These are phyloP conservation scores for Stropharia rugosoannulata DNA, from an alignment of 768 basidiomycete genomes.

Conservation along the genomic window DNA sequence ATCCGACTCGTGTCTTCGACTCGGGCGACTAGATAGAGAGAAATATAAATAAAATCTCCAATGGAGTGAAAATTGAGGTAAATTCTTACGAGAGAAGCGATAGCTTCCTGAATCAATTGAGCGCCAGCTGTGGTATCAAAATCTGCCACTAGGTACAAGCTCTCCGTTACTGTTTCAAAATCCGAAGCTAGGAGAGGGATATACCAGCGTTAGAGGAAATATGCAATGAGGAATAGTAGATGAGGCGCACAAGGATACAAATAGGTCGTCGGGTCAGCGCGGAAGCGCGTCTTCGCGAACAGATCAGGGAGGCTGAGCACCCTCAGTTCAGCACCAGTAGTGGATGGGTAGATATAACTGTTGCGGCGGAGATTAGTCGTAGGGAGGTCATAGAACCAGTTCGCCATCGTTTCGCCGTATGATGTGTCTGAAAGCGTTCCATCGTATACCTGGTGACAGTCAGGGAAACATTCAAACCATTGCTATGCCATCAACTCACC, in stretches of 20 bases:
- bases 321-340: slow-evolving; percentile 43
- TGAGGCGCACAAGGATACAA: slow-evolving; percentile 58
- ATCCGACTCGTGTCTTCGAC: slow-evolving; percentile 60
- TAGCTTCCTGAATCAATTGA: slow-evolving; percentile 59
- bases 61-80: not conserved
- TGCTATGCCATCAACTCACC: slow-evolving; percentile 34
- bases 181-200: slow-evolving; percentile 20
- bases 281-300: slow-evolving; percentile 45
- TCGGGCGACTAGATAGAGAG: slow-evolving; percentile 35
- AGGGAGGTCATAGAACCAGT: slow-evolving; percentile 91
- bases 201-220: not conserved
- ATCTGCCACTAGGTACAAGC: slow-evolving; percentile 72
- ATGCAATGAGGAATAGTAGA: not conserved
- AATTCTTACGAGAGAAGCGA: slow-evolving; percentile 59
- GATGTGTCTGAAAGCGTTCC: slow-evolving; percentile 56
- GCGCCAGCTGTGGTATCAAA: slow-evolving; percentile 64
- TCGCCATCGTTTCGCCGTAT: slow-evolving; percentile 46
- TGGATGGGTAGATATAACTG: slow-evolving; percentile 62
- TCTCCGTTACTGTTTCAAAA: slow-evolving; percentile 38
- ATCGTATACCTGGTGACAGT: slow-evolving; percentile 47
- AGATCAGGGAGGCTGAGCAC: slow-evolving; percentile 58
- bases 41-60: not conserved
- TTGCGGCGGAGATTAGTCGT: slow-evolving; percentile 72
- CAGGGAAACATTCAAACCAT: not conserved
- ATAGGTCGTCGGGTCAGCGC: slow-evolving; percentile 43